These are phyloP conservation scores for Micractinium sp. DNA, from an alignment of 139 green algal genomes.

Conservation along the genomic window DNA sequence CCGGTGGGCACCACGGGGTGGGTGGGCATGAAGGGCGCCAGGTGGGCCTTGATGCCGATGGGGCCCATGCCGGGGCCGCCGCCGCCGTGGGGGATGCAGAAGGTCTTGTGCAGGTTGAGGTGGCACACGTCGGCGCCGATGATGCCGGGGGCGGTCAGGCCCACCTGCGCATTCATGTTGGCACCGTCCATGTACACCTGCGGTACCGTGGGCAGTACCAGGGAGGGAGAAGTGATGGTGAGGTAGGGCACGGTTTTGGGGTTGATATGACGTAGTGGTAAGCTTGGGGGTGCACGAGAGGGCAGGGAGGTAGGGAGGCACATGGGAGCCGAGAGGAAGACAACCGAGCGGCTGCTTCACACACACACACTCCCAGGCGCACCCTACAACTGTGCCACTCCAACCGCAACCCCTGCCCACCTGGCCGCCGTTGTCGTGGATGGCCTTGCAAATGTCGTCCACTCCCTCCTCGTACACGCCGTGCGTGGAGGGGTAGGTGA, in stretches of 20 bases:
- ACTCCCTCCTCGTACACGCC: constrained; percentile 98
- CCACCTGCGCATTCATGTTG: constrained; percentile 99
- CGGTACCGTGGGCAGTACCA: neutral
- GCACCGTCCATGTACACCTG: constrained; percentile 99
- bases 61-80: constrained; percentile 91
- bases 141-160: constrained; percentile 94
- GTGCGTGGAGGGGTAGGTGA: constrained; percentile 99
- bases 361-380: neutral
- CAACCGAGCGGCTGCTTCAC: neutral
- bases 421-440: constrained; percentile 92
- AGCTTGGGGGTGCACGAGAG: neutral
- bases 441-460: constrained; percentile 95
- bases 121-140: constrained; percentile 99
- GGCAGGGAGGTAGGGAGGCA: neutral
- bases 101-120: constrained; percentile 99
- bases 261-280: neutral
- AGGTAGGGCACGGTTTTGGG: neutral
- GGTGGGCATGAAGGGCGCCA: constrained; percentile 96
- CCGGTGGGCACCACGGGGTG: constrained; percentile 94
- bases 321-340: neutral
- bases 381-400: neutral
- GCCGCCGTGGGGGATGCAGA: constrained; percentile 99
- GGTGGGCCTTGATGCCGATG: constrained; percentile 95
- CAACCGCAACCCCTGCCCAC: neutral
- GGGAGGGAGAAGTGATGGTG: neutral